Percentiles rank a stretch among this genome's conserved stretches.
Conservation (phyloP, 805 yeast species). For the Kuraishia hungarica region DNA sequence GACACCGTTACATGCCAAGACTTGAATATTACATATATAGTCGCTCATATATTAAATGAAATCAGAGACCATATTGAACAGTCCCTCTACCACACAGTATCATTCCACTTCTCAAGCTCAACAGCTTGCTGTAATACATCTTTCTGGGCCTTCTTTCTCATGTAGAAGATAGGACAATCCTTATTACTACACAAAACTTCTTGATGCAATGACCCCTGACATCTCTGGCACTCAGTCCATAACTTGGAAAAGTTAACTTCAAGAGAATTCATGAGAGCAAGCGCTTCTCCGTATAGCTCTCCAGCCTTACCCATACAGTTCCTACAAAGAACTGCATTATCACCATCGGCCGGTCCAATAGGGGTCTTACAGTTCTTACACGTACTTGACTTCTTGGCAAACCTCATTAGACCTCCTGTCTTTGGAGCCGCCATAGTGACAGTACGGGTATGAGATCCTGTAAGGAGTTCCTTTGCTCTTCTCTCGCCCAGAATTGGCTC, state of each 20-base stretch:
- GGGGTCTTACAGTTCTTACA: slow-evolving; percentile 89
- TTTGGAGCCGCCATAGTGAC: slow-evolving; percentile 67
- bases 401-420: slow-evolving; percentile 79
- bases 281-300: slow-evolving; percentile 69
- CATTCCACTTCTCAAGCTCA: slow-evolving; percentile 62
- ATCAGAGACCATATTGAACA: not conserved
- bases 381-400: slow-evolving; percentile 80
- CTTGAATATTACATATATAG: no score
- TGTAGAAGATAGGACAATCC: slow-evolving; percentile 95
- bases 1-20: no score
- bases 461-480: slow-evolving; percentile 69
- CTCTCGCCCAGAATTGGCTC: slow-evolving; percentile 90
- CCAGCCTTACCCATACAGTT: slow-evolving; percentile 71
- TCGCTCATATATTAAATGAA: no score
- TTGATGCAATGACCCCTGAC: slow-evolving; percentile 93
- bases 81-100: slow-evolving; percentile 37
- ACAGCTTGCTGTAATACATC: slow-evolving; percentile 49
- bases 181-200: slow-evolving; percentile 92
- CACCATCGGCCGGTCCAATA: slow-evolving; percentile 36
- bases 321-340: slow-evolving; percentile 69
- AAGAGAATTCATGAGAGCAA: slow-evolving; percentile 69
- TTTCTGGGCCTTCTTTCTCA: slow-evolving; percentile 84
- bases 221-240: slow-evolving; percentile 98
- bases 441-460: slow-evolving; percentile 79
- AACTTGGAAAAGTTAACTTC: slow-evolving; percentile 78